Percentiles rank a stretch among this genome's conserved stretches.
These are phyloP conservation scores for Hypoxylon sp. DNA, from an alignment of 2,329 filamentous ascomycete species.

Conservation along the genomic window DNA sequence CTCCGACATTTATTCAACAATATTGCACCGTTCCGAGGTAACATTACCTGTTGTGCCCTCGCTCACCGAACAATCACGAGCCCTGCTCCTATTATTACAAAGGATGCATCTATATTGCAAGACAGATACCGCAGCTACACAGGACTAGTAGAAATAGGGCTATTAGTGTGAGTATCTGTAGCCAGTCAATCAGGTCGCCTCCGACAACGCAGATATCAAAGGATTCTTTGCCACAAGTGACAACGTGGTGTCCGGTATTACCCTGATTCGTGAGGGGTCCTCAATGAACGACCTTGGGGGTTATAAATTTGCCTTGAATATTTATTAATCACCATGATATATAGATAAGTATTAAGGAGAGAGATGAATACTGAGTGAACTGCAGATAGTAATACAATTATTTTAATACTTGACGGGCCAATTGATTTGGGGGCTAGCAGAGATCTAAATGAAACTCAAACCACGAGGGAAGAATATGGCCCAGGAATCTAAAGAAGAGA, in stretches of 20 bases:
- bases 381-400: background rate
- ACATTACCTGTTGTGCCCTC: background rate
- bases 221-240: background rate
- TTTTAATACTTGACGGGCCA: background rate
- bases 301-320: background rate
- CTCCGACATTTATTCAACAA: background rate
- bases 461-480: background rate
- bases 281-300: background rate
- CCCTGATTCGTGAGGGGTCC: background rate
- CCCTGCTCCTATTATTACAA: background rate
- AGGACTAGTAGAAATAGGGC: background rate
- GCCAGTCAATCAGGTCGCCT: background rate
- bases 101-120: background rate
- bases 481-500: background rate
- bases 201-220: background rate
- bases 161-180: background rate
- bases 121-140: background rate
- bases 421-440: background rate
- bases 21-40: background rate
- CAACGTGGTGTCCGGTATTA: background rate
- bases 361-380: background rate
- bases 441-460: background rate
- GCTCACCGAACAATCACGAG: background rate
- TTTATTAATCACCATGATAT: background rate
- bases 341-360: background rate